Evolutionary conservation across 495 filamentous ascomycete genomes (phyloP), one percentile per base, ranked within the genome.

Genomic region (Glarea lozoyensis): DNA sequence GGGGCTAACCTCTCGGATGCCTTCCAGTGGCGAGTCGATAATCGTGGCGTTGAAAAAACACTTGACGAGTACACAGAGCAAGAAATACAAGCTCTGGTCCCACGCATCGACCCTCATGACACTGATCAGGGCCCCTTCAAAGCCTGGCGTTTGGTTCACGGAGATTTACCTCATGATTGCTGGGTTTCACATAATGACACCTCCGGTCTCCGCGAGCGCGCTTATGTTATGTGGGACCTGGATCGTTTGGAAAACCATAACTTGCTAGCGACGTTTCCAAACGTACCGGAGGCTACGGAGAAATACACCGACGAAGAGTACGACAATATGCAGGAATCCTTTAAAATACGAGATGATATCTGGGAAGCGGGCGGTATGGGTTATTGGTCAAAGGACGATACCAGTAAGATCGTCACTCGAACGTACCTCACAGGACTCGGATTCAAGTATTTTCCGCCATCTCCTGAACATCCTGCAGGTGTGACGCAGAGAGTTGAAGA

Each of bases 341-440:
- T 79, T 64, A 56, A 79, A 75, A 5, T 60, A 63, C 37, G 73
- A 67, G 19, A 80, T 67, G 0, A 24, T 24, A 4, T 24, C 13
- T 20, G 42, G 39, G 2, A 71, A 60, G 17, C 65, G 53, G 10
- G 62, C 57, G 21, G 67, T 68, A 40, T 67, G 71, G 0, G 54
- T 45, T 6, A 67, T 70, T 9, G 66, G 65, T 22, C 73, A 70
- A 21, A 63, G 70, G 10, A 65, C 61, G n/a, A n/a, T 29, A 7
- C 25, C 7, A 29, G 25, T 29, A 5, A 81, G 62, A 0, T 73
- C 77, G 4, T 79, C 62, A 49, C 80, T 79, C 6, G 70, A 73
- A 44, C 78, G 76, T 22, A 81, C 69, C 17, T 75, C n/a, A n/a
- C n/a, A n/a, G 71, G 50, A 81, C 79, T 73, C 73, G 79, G 27